These are phyloP conservation scores for Calocera viscosa DNA, from an alignment of 768 basidiomycete genomes.

Conservation along the genomic window DNA sequence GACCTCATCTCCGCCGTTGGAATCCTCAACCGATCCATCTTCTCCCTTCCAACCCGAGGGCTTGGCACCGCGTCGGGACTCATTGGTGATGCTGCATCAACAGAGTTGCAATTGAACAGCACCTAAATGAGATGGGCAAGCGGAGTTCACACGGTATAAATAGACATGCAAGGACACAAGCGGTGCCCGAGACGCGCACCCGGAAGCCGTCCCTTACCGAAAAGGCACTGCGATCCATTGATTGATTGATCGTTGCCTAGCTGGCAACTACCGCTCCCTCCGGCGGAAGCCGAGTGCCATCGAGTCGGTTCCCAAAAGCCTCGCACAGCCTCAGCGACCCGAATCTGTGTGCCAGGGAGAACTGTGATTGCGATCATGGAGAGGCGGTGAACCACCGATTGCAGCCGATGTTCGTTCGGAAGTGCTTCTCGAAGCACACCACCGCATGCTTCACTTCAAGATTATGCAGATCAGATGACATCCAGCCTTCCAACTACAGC, in stretches of 20 bases:
- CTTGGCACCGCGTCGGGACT: not conserved
- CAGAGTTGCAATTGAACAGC: not conserved
- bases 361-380: not conserved
- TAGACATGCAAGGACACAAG: not conserved
- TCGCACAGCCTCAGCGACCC: not conserved
- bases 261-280: not conserved
- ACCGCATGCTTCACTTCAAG: not conserved
- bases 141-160: conserved; percentile 7
- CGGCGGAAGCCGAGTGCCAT: conserved; percentile 3
- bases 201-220: conserved; percentile 9
- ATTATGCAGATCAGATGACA: too few species aligned
- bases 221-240: not conserved
- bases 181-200: not conserved
- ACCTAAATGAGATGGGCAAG: not conserved
- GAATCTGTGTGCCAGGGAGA: not conserved
- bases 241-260: not conserved
- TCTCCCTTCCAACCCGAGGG: not conserved
- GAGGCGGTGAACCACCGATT: not conserved
- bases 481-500: too few species aligned
- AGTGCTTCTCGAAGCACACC: not conserved
- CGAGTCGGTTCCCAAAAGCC: not conserved
- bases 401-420: not conserved
- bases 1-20: conserved; percentile 1
- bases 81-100: not conserved
- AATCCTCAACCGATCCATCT: not conserved